Conservation (phyloP, 495 filamentous ascomycete species). For the Bacidia rubella region DNA sequence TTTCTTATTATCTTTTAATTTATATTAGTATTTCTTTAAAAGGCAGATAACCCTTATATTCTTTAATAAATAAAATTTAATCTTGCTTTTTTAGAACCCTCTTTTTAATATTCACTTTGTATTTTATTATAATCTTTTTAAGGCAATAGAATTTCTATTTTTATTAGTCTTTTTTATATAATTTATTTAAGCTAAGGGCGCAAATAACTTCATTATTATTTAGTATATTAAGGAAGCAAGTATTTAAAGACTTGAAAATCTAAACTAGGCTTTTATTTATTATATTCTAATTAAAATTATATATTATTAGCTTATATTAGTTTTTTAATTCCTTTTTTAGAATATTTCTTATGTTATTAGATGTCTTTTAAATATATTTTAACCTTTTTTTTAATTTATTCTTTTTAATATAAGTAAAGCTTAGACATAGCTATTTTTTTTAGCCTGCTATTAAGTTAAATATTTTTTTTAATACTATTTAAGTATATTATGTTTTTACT, state of each 20-base stretch:
- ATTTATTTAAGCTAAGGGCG: neutral
- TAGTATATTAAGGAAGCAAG: neutral
- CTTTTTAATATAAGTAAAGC: slow-evolving; percentile 2
- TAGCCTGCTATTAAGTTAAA: neutral
- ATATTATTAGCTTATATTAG: slow-evolving; percentile 9
- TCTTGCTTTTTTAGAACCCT: slow-evolving; percentile 4
- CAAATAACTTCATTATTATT: neutral
- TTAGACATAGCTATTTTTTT: neutral
- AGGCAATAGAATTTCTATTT: slow-evolving; percentile 7
- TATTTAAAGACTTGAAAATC: slow-evolving; percentile 3
- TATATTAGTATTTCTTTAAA: too few relatives aligned
- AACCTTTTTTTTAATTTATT: slow-evolving; percentile 9
- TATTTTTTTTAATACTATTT: slow-evolving; percentile 2
- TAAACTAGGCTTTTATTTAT: slow-evolving; percentile 3
- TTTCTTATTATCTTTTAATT: too few relatives aligned
- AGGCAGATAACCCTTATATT: slow-evolving; percentile 1
- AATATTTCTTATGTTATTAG: too few relatives aligned
- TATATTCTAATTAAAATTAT: slow-evolving; percentile 1
- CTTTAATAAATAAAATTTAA: slow-evolving; percentile 9
- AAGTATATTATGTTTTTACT: slow-evolving; percentile 7
- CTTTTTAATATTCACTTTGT: neutral
- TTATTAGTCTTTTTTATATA: neutral
- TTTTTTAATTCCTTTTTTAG: too few relatives aligned
- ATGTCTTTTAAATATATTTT: too few relatives aligned
- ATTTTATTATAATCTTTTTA: slow-evolving; percentile 8